These are phyloP conservation scores for Claviceps africana DNA, from an alignment of 2,329 filamentous ascomycete species.

Conservation along the genomic window DNA sequence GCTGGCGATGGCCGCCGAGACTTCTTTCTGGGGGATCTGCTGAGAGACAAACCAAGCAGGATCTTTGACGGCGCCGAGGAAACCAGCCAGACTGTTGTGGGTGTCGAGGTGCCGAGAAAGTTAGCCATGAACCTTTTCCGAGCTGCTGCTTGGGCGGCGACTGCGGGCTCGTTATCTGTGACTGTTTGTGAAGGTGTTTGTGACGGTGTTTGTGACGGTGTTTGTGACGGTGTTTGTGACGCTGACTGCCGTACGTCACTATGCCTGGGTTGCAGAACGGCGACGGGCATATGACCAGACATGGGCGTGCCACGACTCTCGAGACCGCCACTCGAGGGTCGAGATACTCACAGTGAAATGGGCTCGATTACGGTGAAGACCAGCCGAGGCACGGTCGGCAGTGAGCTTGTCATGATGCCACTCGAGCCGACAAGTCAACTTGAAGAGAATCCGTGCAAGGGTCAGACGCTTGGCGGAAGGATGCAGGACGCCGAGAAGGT, in stretches of 20 bases:
- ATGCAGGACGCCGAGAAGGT: background rate
- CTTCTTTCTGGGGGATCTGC: conserved; percentile 34
- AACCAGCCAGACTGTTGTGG: conserved; percentile 40
- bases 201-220: background rate
- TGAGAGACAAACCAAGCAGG: conserved; percentile 49
- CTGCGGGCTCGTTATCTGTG: background rate
- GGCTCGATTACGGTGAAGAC: conserved; percentile 58
- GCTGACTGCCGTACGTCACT: background rate
- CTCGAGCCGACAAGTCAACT: background rate
- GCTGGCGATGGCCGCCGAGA: conserved; percentile 20
- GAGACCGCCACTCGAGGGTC: no score
- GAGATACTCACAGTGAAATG: conserved; percentile 43
- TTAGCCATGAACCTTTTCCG: conserved; percentile 6
- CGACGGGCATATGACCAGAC: conserved; percentile 2
- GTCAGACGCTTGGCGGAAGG: background rate
- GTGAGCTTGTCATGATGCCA: conserved; percentile 40
- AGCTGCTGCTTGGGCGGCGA: background rate
- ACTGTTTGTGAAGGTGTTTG: background rate
- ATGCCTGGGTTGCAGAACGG: background rate
- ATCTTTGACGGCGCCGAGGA: conserved; percentile 38
- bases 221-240: background rate
- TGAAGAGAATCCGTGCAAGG: background rate
- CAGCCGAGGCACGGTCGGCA: conserved; percentile 49
- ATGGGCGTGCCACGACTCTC: background rate
- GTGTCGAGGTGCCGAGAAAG: background rate